Evolutionary conservation across 2,329 filamentous ascomycete genomes (phyloP).

Genomic region (Penicillium sp.): DNA sequence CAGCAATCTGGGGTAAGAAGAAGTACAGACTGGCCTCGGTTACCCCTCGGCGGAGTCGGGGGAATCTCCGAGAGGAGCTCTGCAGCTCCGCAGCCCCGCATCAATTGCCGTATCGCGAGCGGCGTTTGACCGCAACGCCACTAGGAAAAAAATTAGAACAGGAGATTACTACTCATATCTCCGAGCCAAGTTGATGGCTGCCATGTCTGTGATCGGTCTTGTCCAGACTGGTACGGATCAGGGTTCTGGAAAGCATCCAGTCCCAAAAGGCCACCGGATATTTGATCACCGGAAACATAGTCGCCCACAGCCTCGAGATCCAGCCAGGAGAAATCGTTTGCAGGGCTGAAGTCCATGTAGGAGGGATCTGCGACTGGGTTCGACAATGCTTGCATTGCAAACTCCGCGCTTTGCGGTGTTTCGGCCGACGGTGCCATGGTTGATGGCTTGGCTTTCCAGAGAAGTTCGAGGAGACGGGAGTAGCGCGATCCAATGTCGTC

Average conservation of each 20-base stretch:
- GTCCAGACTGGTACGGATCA: constrained; percentile 30
- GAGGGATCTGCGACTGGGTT: constrained; percentile 37
- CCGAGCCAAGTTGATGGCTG: constrained; percentile 42
- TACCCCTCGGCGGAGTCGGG: constrained; percentile 24
- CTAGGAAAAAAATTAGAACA: constrained; percentile 26
- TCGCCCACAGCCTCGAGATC: constrained; percentile 61
- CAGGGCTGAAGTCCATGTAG: constrained; percentile 45
- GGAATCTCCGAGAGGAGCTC: constrained; percentile 25
- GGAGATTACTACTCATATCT: constrained; percentile 39
- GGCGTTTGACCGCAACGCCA: constrained; percentile 6
- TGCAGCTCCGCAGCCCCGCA: constrained; percentile 27
- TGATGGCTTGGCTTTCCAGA: constrained; percentile 54
- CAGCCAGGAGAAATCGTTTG: constrained; percentile 62
- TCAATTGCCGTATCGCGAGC: constrained; percentile 16
- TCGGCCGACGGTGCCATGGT: constrained; percentile 25
- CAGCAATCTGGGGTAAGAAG: neutral
- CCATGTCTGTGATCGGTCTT: constrained; percentile 37
- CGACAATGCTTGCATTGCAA: constrained; percentile 30
- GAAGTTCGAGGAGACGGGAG: constrained; percentile 58
- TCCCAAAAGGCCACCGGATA: constrained; percentile 36
- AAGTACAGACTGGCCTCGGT: constrained; percentile 12
- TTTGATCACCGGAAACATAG: constrained; percentile 51
- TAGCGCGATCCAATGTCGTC: constrained; percentile 64
- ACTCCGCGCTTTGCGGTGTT: constrained; percentile 33
- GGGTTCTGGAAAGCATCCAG: constrained; percentile 37